Base-by-base conservation (phyloP, 495 filamentous ascomycete genomes). In the Aspergillus affinis region DNA sequence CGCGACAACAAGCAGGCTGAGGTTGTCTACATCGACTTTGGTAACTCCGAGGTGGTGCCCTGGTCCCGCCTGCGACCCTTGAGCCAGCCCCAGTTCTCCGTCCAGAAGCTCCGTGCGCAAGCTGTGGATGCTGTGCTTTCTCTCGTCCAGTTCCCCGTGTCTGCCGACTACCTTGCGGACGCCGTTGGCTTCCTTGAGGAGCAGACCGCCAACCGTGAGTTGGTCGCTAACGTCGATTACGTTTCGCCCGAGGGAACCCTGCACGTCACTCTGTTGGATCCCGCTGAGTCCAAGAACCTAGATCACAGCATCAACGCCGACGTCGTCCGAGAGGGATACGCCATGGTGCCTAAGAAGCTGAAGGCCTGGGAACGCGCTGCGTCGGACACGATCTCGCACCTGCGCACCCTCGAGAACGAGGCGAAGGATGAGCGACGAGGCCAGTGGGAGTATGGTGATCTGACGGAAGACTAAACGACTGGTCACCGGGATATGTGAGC, bases 371-470 rank as follows among this genome's bases (percentile, higher is more conserved):
- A 98, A 79, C 78, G 85, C 44, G 87, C 86, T 8, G 88, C 86
- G 23, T 81, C 81, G 57, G 86, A 89, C 27, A 84, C 90, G 18
- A 74, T 98, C 62, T 84, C 73, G 10, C 69, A 75, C 56, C 79
- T 97, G 58, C 85, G 78, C 60, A 80, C 82, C 66, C 83, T 84
- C 58, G 86, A 96, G 77, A 75, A 81, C 17, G 80, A 86, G 74
- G 94, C 95, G 4, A 94, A 91, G 81, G 72, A 80, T 9, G 84
- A 84, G 61, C 84, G 90, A 58, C 80, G 84, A 55, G 95, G 95
- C 48, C 93, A 97, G 81, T 98, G 92, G 92, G 93, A 98, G 80
- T 98, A 98, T 77, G 95, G 95, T 58, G 95, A 98, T 75, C 78
- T 95, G 71, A 92, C 88, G 17, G 91, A 93, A 77, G 92, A 96